These are phyloP conservation scores for Perkinsus olseni DNA, from an alignment of 169 alveolate species.

Conservation along the genomic window DNA sequence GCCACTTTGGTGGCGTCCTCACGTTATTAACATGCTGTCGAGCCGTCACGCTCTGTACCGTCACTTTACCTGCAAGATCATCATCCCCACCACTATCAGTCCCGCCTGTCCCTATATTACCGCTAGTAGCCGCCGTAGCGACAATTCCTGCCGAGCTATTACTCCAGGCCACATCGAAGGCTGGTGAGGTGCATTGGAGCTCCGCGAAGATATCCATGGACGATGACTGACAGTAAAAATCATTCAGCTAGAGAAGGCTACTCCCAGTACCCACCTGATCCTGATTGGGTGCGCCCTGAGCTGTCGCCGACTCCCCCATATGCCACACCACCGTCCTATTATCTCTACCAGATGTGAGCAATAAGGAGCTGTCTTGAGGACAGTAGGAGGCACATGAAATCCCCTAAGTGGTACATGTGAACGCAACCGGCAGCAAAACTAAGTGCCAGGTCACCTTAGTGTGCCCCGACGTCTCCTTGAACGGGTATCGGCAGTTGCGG, in stretches of 20 bases:
- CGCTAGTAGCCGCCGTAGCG: background rate
- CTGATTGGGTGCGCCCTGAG: background rate
- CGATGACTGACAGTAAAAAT: background rate
- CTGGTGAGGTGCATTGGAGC: background rate
- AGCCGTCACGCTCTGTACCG: background rate
- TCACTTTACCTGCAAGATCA: background rate
- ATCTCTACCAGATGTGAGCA: constrained; percentile 34
- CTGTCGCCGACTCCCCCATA: background rate
- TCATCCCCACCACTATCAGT: background rate
- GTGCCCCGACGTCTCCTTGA: constrained; percentile 20
- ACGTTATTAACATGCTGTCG: background rate
- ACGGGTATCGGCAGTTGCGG: constrained; percentile 29
- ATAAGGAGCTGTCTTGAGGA: constrained; percentile 21
- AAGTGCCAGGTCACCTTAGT: background rate
- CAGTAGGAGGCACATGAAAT: constrained; percentile 27
- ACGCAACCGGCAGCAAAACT: background rate
- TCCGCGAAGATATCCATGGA: background rate
- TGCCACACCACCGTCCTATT: constrained; percentile 26
- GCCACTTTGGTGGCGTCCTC: background rate
- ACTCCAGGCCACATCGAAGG: background rate
- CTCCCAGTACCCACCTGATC: background rate
- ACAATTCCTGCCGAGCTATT: background rate
- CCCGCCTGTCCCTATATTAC: background rate
- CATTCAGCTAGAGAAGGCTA: too few relatives aligned
- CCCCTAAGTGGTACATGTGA: background rate